These are phyloP conservation scores for Parastagonospora nodorum DNA, from an alignment of 2,329 filamentous ascomycete genomes.

Conservation along the genomic window DNA sequence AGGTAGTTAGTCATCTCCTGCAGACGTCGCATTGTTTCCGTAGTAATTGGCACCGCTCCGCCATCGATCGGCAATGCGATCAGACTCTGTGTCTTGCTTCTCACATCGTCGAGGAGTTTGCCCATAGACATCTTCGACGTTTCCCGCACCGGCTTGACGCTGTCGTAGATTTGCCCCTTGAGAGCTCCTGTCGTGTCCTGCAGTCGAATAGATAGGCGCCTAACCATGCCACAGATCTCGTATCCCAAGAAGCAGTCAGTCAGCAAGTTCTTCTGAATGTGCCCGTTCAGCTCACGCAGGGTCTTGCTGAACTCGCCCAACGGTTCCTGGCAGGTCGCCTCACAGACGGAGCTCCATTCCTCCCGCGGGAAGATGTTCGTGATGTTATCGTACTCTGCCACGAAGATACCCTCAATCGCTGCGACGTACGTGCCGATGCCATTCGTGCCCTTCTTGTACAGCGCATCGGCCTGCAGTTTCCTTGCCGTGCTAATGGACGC, in stretches of 20 bases:
- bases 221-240: constrained; percentile 91
- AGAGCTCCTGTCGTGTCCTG: constrained; percentile 85
- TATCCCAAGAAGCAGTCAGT: constrained; percentile 96
- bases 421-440: constrained; percentile 89
- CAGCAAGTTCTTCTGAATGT: constrained; percentile 82
- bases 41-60: constrained; percentile 75
- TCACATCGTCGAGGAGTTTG: constrained; percentile 83
- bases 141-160: constrained; percentile 86
- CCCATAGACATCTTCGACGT: constrained; percentile 86
- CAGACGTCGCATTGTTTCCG: constrained; percentile 83
- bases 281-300: constrained; percentile 83
- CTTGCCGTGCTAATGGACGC: constrained; percentile 80
- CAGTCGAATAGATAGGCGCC: constrained; percentile 75
- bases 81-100: constrained; percentile 68
- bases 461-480: constrained; percentile 74
- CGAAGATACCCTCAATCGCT: constrained; percentile 83
- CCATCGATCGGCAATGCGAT: constrained; percentile 77
- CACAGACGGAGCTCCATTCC: constrained; percentile 80
- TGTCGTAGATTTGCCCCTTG: constrained; percentile 80
- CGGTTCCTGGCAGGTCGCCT: constrained; percentile 76
- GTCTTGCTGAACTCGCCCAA: constrained; percentile 85
- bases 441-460: constrained; percentile 87
- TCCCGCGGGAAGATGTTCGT: constrained; percentile 83
- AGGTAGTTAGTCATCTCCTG: constrained; percentile 88
- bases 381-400: constrained; percentile 89